phyloP scores from a whole-genome alignment of 2,329 filamentous ascomycete genomes.

The Fusarium penzigii region DNA sequence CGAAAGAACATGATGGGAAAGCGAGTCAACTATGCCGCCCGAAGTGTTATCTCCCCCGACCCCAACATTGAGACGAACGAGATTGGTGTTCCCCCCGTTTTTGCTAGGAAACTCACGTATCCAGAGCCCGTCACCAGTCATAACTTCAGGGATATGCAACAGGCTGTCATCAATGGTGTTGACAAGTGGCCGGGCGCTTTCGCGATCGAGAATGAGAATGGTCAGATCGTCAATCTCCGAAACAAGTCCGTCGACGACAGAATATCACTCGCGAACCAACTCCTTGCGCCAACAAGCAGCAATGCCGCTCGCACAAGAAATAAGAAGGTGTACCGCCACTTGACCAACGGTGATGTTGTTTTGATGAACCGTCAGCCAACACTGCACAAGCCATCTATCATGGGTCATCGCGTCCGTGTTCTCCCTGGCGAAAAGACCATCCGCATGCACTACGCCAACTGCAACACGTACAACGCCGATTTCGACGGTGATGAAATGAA shows the following conservation, averaged over 20 bases:
- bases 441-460: constrained; percentile 99
- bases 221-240: constrained; percentile 83
- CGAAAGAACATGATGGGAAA: constrained; percentile 99
- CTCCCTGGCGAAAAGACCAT: constrained; percentile 94
- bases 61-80: constrained; percentile 99
- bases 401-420: constrained; percentile 93
- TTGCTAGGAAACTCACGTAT: constrained; percentile 93
- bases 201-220: constrained; percentile 94
- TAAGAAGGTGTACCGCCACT: constrained; percentile 95
- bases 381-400: constrained; percentile 97
- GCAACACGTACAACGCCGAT: constrained; percentile 98
- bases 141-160: constrained; percentile 94
- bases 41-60: constrained; percentile 96
- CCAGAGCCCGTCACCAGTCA: constrained; percentile 96
- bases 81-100: constrained; percentile 97
- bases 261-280: constrained; percentile 85
- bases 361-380: constrained; percentile 99
- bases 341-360: constrained; percentile 95
- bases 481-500: constrained; percentile 99
- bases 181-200: constrained; percentile 93
- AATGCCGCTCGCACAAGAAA: constrained; percentile 75
- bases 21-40: constrained; percentile 96
- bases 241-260: constrained; percentile 88
- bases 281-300: constrained; percentile 80
- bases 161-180: constrained; percentile 92